Evolutionary conservation across 2,329 filamentous ascomycete species (phyloP).

Genomic region (Lachnellula hyalina): DNA sequence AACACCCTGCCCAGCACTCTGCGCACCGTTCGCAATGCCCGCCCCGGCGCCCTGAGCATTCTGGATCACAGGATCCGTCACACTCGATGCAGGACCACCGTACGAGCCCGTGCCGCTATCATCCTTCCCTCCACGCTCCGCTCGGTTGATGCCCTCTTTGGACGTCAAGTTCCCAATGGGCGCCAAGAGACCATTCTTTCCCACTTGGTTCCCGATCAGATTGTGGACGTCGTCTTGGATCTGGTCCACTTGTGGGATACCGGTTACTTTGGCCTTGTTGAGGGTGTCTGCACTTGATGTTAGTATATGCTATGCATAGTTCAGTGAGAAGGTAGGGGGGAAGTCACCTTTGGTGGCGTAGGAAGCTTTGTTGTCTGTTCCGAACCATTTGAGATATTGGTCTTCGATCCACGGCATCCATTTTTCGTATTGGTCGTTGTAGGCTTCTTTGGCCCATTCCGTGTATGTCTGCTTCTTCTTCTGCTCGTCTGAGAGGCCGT

Average conservation of each 20-base stretch:
- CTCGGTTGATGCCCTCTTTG: conserved; percentile 61
- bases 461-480: conserved; percentile 30
- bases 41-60: background rate
- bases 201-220: conserved; percentile 58
- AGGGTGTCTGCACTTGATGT: conserved; percentile 49
- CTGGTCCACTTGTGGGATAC: conserved; percentile 59
- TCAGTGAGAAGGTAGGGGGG: too few relatives aligned
- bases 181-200: conserved; percentile 61
- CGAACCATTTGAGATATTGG: conserved; percentile 63
- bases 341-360: conserved; percentile 61
- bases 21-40: background rate
- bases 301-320: too few relatives aligned
- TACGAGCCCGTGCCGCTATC: conserved; percentile 52
- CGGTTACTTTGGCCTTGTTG: conserved; percentile 64
- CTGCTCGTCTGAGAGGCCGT: conserved; percentile 16
- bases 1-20: conserved; percentile 10
- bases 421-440: conserved; percentile 66
- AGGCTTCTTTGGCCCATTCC: conserved; percentile 57
- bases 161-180: conserved; percentile 57
- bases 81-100: conserved; percentile 5
- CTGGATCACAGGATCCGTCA: background rate
- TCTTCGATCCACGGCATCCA: conserved; percentile 78
- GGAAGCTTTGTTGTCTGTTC: conserved; percentile 68
- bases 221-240: conserved; percentile 63
- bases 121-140: conserved; percentile 59